phyloP scores from a whole-genome alignment of 1,139 yeast species.

The Geotrichum fermentans region DNA sequence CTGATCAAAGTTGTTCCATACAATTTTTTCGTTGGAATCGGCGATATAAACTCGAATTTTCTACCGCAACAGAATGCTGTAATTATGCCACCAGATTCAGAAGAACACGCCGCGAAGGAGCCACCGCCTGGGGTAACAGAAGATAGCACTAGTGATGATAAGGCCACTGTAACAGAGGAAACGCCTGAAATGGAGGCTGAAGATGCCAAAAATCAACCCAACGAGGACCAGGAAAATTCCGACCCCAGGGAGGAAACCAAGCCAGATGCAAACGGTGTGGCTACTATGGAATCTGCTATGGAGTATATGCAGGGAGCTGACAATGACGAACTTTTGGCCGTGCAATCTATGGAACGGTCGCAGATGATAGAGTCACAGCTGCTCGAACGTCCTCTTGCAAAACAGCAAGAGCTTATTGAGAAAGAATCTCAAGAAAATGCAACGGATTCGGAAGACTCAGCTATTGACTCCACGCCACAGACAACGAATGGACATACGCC shows the following conservation, averaged over 20 bases:
- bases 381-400: conserved; percentile 76
- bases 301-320: conserved; percentile 20
- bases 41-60: conserved; percentile 92
- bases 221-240: not conserved
- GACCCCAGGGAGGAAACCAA: not conserved
- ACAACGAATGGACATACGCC: conserved; percentile 3
- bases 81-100: conserved; percentile 23
- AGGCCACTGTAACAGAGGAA: conserved; percentile 2
- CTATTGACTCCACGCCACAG: conserved; percentile 8
- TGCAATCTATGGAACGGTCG: conserved; percentile 49
- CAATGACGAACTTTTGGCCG: conserved; percentile 28
- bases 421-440: conserved; percentile 41
- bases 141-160: conserved; percentile 4
- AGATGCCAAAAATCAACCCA: not conserved
- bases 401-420: conserved; percentile 62
- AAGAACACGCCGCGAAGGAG: not conserved
- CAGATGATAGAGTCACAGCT: conserved; percentile 62
- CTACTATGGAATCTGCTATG: conserved; percentile 3
- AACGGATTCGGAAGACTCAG: conserved; percentile 3
- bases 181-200: conserved; percentile 4
- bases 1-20: conserved; percentile 89
- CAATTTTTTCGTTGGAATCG: conserved; percentile 93
- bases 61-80: conserved; percentile 72
- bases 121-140: conserved; percentile 6
- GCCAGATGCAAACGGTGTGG: not conserved